Percentiles rank a stretch among this genome's conserved stretches.
phyloP scores from a whole-genome alignment of 1,139 yeast genomes.

The Scheffersomyces insectosa region DNA sequence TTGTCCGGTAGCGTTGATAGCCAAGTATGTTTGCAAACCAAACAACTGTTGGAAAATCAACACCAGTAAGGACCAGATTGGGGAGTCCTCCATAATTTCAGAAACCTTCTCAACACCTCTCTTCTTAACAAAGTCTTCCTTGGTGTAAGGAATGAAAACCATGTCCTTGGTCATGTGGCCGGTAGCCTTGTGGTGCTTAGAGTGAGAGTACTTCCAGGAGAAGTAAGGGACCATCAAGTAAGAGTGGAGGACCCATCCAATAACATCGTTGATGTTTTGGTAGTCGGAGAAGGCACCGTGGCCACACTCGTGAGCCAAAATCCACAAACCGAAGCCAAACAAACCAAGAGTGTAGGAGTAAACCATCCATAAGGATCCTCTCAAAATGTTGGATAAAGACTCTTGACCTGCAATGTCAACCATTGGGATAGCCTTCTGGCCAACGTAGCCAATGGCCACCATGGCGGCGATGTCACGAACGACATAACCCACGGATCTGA shows the following conservation, averaged over 20 bases:
- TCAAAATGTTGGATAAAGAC: slow-evolving; percentile 34
- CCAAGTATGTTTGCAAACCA: slow-evolving; percentile 52
- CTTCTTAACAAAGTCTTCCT: slow-evolving; percentile 34
- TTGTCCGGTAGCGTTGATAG: slow-evolving; percentile 58
- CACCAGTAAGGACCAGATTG: slow-evolving; percentile 44
- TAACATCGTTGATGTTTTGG: slow-evolving; percentile 53
- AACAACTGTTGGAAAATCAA: slow-evolving; percentile 54
- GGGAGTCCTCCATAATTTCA: slow-evolving; percentile 57
- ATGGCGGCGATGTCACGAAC: slow-evolving; percentile 54
- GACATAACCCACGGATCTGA: slow-evolving; percentile 54
- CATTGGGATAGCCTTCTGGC: slow-evolving; percentile 51
- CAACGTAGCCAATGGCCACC: slow-evolving; percentile 44
- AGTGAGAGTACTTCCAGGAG: slow-evolving; percentile 62
- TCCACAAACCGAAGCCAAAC: slow-evolving; percentile 60
- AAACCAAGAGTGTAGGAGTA: slow-evolving; percentile 47
- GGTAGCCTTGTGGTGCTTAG: slow-evolving; percentile 66
- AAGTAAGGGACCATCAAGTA: slow-evolving; percentile 60
- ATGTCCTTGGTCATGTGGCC: slow-evolving; percentile 62
- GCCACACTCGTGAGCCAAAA: slow-evolving; percentile 67
- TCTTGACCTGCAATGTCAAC: slow-evolving; percentile 30
- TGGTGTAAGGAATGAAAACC: slow-evolving; percentile 60
- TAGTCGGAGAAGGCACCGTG: slow-evolving; percentile 63
- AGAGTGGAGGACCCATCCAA: slow-evolving; percentile 63
- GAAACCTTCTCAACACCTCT: slow-evolving; percentile 32
- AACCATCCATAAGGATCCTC: slow-evolving; percentile 60